A percentile compares a stretch with the other conserved stretches of the same genome.
These are phyloP conservation scores for Tephrocybe rancida DNA, from an alignment of 768 basidiomycete genomes.

Conservation along the genomic window DNA sequence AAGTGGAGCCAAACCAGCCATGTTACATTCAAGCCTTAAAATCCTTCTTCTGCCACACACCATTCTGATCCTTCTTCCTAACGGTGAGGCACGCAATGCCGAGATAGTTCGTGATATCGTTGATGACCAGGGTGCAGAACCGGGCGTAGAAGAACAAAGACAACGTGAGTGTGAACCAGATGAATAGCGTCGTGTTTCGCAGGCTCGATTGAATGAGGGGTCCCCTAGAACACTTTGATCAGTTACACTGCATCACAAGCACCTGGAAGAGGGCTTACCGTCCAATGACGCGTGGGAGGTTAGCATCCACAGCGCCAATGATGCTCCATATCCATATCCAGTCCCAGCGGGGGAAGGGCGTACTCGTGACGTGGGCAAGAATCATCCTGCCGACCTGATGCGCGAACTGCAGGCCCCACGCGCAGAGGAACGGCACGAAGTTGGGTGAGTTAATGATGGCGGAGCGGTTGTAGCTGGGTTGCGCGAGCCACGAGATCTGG, in stretches of 20 bases:
- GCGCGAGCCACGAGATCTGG: slow-evolving; percentile 81
- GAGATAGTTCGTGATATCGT: slow-evolving; percentile 86
- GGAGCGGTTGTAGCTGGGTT: slow-evolving; percentile 60
- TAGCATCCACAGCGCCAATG: slow-evolving; percentile 81
- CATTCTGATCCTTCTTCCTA: slow-evolving; percentile 74
- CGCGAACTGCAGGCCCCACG: slow-evolving; percentile 92
- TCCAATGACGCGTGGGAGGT: slow-evolving; percentile 66
- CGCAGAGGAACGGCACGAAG: slow-evolving; percentile 86
- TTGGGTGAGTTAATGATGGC: slow-evolving; percentile 75
- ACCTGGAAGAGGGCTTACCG: slow-evolving; percentile 46
- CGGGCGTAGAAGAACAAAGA: slow-evolving; percentile 73
- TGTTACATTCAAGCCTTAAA: slow-evolving; percentile 11
- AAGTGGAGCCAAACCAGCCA: background rate
- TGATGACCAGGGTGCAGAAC: slow-evolving; percentile 83
- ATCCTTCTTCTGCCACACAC: slow-evolving; percentile 52
- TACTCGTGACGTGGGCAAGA: slow-evolving; percentile 86
- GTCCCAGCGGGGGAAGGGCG: slow-evolving; percentile 86
- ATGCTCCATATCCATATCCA: slow-evolving; percentile 84
- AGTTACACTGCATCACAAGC: background rate
- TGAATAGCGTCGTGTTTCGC: slow-evolving; percentile 64
- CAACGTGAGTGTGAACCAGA: slow-evolving; percentile 42
- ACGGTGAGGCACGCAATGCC: slow-evolving; percentile 97
- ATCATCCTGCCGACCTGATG: slow-evolving; percentile 94
- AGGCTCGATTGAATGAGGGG: slow-evolving; percentile 77
- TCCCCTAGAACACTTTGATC: slow-evolving; percentile 34